Evolutionary conservation across 345 rosid genomes (phyloP).

Genomic region (Eucalyptus paniculata): DNA sequence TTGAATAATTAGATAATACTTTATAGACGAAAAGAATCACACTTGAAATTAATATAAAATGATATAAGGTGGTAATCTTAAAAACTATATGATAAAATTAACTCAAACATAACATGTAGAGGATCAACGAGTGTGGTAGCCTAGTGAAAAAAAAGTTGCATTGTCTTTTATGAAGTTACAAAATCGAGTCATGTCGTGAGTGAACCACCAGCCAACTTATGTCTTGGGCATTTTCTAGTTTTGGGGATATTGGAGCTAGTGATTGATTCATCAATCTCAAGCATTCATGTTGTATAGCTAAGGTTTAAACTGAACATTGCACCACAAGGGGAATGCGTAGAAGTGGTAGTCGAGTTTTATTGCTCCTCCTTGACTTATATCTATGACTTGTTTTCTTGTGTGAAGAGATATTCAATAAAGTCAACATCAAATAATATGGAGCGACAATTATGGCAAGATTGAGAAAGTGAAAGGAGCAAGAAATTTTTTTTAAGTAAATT

Average conservation of each 20-base stretch:
- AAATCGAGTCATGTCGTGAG: neutral
- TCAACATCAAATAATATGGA: neutral
- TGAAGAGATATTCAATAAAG: neutral
- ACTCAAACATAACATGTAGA: neutral
- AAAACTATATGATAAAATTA: neutral
- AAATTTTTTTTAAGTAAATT: too few relatives aligned
- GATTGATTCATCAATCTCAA: neutral
- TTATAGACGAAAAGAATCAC: neutral
- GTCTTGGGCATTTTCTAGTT: too few relatives aligned
- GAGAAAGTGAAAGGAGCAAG: neutral
- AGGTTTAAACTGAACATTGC: neutral
- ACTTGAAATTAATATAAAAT: neutral
- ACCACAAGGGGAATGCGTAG: neutral
- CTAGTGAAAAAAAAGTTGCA: too few relatives aligned
- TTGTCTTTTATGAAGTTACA: too few relatives aligned
- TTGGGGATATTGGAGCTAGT: neutral
- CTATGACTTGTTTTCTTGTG: neutral
- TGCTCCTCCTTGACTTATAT: neutral
- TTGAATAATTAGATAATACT: neutral
- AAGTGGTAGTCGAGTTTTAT: neutral
- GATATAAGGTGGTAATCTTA: neutral
- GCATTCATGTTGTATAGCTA: neutral
- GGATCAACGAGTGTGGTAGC: neutral
- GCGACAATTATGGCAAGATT: neutral
- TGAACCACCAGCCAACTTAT: neutral